A percentile compares a stretch with the other conserved stretches of the same genome.
Evolutionary conservation across 257 asterid genomes (phyloP).

Genomic region (Knoxia roxburghii): DNA sequence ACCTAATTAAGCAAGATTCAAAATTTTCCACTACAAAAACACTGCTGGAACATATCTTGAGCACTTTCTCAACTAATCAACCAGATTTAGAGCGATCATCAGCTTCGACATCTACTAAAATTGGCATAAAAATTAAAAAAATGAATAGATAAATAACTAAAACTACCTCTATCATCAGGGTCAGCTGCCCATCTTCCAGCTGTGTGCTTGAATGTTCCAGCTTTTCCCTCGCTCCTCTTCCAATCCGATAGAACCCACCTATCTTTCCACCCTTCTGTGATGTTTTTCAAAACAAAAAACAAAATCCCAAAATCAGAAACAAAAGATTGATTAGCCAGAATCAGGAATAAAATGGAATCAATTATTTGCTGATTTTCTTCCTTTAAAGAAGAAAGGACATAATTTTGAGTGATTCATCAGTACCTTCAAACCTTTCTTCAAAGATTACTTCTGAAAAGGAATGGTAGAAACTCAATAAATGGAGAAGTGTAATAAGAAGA

Average conservation of each 20-base stretch:
- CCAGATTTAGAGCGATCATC: not conserved
- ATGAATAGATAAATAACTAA: not conserved
- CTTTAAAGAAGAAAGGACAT: not conserved
- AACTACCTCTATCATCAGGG: conserved; percentile 76
- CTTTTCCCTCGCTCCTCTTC: conserved; percentile 91
- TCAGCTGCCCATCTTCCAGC: conserved; percentile 91
- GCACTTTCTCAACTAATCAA: not conserved
- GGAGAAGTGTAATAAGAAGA: conserved; percentile 1
- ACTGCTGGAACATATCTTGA: not conserved
- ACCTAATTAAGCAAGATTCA: not conserved
- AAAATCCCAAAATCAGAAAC: not conserved
- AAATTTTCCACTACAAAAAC: not conserved
- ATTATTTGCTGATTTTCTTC: not conserved
- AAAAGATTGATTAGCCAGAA: not conserved
- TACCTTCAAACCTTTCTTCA: conserved; percentile 86
- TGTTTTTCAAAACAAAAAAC: not conserved
- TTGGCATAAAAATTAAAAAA: not conserved
- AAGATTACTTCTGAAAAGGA: conserved; percentile 58
- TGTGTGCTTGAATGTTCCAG: conserved; percentile 75
- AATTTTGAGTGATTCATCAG: not conserved
- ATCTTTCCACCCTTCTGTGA: conserved; percentile 82
- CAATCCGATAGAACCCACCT: conserved; percentile 90
- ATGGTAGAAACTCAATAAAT: conserved; percentile 24
- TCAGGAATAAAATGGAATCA: not conserved
- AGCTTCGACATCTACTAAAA: too few species aligned